These are phyloP conservation scores for Fusarium algeriense DNA, from an alignment of 2,329 filamentous ascomycete species.

Conservation along the genomic window DNA sequence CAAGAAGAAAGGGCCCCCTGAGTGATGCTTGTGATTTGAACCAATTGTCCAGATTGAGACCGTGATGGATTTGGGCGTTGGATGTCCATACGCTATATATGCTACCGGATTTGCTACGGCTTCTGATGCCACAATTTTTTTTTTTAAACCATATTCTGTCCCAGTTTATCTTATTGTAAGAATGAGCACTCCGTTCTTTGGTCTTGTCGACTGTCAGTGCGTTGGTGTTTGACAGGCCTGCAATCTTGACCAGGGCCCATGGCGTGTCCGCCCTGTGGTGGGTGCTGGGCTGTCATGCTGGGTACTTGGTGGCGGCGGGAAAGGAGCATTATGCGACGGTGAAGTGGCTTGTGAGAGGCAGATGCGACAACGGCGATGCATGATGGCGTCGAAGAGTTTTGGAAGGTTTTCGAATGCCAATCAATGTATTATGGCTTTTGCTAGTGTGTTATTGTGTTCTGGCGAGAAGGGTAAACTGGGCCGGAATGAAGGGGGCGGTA, in stretches of 20 bases:
- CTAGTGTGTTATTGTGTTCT: background rate
- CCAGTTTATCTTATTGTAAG: too few relatives aligned
- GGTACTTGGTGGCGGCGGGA: slow-evolving; percentile 26
- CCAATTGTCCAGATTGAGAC: background rate
- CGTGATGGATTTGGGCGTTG: background rate
- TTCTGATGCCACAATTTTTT: background rate
- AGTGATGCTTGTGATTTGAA: slow-evolving; percentile 4
- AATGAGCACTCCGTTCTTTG: background rate
- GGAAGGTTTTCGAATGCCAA: slow-evolving; percentile 4
- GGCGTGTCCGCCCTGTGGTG: background rate
- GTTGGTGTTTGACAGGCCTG: slow-evolving; percentile 7
- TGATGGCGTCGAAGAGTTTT: slow-evolving; percentile 32
- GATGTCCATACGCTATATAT: background rate
- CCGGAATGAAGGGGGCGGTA: slow-evolving; percentile 31
- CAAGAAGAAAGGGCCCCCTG: background rate
- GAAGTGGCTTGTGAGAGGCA: slow-evolving; percentile 10
- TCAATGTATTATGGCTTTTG: background rate
- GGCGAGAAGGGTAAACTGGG: slow-evolving; percentile 20
- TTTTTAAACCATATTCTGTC: background rate
- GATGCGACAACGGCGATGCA: slow-evolving; percentile 31
- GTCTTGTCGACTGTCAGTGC: background rate
- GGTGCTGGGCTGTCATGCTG: background rate
- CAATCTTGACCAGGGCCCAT: slow-evolving; percentile 4
- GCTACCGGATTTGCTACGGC: too few relatives aligned
- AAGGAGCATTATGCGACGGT: slow-evolving; percentile 18